Percentiles rank a stretch among this genome's conserved stretches.
These are phyloP conservation scores for Flagelloscypha sp. DNA, from an alignment of 768 basidiomycete genomes.

Conservation along the genomic window DNA sequence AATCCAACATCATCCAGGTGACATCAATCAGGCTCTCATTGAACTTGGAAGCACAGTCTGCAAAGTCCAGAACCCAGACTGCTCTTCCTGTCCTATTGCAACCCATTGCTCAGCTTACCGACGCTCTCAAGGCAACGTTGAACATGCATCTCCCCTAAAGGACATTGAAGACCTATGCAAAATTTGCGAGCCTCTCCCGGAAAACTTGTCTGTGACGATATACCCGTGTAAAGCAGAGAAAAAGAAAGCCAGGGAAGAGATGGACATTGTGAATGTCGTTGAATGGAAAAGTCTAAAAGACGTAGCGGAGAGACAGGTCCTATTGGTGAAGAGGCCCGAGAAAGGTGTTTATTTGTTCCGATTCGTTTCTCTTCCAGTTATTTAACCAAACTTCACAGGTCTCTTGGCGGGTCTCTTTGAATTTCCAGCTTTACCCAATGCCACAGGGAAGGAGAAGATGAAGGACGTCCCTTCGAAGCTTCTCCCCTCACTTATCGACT, in stretches of 20 bases:
- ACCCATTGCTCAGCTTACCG: slow-evolving; percentile 61
- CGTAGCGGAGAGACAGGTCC: slow-evolving; percentile 45
- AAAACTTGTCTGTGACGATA: slow-evolving; percentile 43
- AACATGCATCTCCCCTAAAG: slow-evolving; percentile 3
- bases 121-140: not conserved
- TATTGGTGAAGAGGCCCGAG: slow-evolving; percentile 77
- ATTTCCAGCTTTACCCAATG: slow-evolving; percentile 63
- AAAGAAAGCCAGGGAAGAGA: slow-evolving; percentile 78
- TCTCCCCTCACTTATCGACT: slow-evolving; percentile 1
- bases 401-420: slow-evolving; percentile 87
- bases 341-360: slow-evolving; percentile 44
- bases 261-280: slow-evolving; percentile 78
- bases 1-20: slow-evolving; percentile 52
- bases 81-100: slow-evolving; percentile 63
- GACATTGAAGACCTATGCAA: slow-evolving; percentile 78
- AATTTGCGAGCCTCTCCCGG: slow-evolving; percentile 53
- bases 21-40: slow-evolving; percentile 89
- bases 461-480: slow-evolving; percentile 10
- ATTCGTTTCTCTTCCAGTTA: slow-evolving; percentile 4
- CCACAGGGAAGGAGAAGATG: slow-evolving; percentile 21
- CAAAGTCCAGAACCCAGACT: slow-evolving; percentile 74
- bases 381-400: slow-evolving; percentile 38
- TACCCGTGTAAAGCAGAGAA: slow-evolving; percentile 83
- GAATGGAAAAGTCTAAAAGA: slow-evolving; percentile 51
- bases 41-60: slow-evolving; percentile 93